A percentile compares a stretch with the other conserved stretches of the same genome.
Conservation (phyloP, 2,329 filamentous ascomycete species). For the Fusarium oxysporum region DNA sequence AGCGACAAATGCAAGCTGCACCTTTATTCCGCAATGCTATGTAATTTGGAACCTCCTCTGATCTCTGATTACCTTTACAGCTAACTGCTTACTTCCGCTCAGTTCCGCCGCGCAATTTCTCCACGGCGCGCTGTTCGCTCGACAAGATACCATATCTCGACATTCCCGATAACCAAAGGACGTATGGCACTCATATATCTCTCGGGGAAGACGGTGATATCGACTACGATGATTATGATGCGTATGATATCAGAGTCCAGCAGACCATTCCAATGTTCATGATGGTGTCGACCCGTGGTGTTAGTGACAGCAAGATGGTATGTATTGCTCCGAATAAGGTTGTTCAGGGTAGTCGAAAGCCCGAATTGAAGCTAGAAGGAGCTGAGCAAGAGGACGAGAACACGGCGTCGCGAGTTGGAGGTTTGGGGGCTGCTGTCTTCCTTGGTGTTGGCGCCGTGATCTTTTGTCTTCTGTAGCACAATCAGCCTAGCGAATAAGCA, state of each 20-base stretch:
- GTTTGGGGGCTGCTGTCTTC: background rate
- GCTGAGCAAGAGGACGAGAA: background rate
- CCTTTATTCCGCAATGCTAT: too few relatives aligned
- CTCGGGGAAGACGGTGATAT: background rate
- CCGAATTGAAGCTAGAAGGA: background rate
- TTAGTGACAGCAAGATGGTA: background rate
- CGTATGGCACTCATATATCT: rapidly evolving
- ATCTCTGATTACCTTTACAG: rapidly evolving
- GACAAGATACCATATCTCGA: background rate
- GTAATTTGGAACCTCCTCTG: background rate
- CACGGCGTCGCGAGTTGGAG: background rate
- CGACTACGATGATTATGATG: background rate
- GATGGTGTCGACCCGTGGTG: rapidly evolving
- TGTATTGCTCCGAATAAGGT: background rate
- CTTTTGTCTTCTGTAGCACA: background rate
- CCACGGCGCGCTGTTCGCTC: background rate
- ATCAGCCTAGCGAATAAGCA: background rate
- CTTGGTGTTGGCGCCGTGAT: background rate
- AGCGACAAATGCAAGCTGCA: background rate
- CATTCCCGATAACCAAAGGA: background rate
- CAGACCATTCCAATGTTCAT: background rate
- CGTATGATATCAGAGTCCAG: background rate
- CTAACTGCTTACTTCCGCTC: background rate
- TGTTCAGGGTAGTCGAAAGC: background rate
- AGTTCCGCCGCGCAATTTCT: background rate